A percentile compares a stretch with the other conserved stretches of the same genome.
Conservation (phyloP, 1,284 basidiomycete species). For the Sporisorium graminicola region DNA sequence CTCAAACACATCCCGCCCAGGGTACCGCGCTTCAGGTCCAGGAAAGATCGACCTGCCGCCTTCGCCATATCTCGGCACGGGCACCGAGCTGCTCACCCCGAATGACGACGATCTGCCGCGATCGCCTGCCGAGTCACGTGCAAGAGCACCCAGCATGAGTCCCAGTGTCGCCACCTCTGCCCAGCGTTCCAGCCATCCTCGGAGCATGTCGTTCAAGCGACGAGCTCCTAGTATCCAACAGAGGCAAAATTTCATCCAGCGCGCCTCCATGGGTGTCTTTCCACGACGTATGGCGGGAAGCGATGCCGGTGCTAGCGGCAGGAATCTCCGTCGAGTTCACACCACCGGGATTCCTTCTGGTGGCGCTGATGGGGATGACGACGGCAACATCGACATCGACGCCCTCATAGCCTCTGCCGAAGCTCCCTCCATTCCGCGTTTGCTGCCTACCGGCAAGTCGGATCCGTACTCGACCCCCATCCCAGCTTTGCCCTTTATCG, state of each 20-base stretch:
- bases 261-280: slow-evolving; percentile 55
- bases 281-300: slow-evolving; percentile 25
- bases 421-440: slow-evolving; percentile 37
- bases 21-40: slow-evolving; percentile 39
- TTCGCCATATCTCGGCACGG: slow-evolving; percentile 23
- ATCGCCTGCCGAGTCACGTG: neutral
- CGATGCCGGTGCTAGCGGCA: slow-evolving; percentile 27
- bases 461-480: slow-evolving; percentile 61
- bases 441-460: slow-evolving; percentile 35
- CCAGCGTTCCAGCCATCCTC: slow-evolving; percentile 11
- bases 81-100: slow-evolving; percentile 21
- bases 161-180: slow-evolving; percentile 32
- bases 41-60: slow-evolving; percentile 45
- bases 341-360: slow-evolving; percentile 26
- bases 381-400: slow-evolving; percentile 39
- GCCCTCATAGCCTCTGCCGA: slow-evolving; percentile 40
- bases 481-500: slow-evolving; percentile 65
- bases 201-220: slow-evolving; percentile 51
- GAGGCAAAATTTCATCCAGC: slow-evolving; percentile 44
- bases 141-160: slow-evolving; percentile 27
- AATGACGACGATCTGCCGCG: slow-evolving; percentile 12
- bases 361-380: slow-evolving; percentile 7
- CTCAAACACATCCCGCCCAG: slow-evolving; percentile 4
- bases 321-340: slow-evolving; percentile 32
- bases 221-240: slow-evolving; percentile 35